Base-by-base conservation (phyloP, 257 asterid genomes). In the Nicotiana otophora region DNA sequence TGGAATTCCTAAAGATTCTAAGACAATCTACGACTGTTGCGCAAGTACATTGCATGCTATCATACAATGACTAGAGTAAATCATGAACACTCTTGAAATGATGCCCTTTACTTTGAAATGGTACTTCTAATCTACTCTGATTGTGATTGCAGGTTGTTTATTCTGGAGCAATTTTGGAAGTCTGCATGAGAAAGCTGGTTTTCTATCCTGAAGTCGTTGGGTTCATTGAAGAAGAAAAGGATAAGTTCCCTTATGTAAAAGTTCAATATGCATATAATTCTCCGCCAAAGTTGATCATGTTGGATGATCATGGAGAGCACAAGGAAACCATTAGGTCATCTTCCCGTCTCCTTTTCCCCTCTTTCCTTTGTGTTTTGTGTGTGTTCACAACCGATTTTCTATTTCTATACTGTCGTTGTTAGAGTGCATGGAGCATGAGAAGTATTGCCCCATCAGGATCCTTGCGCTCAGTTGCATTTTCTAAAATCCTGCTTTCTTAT, bases 101-200 rank as follows among this genome's bases (percentile, higher is more conserved):
- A 74, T 23, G 63, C 63, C 26, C 26, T 26, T 26, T 46, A 20
- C n/a, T 48, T 74, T 51, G 9, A 51, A 48, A 26, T 74, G 42
- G 26, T 1, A 23, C 61, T 23, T 72, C 60, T 16, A 7, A 46
- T 63, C 7, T 65, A 78, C 57, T 79, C 85, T 58, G 42, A 26
- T 77, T 69, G 61, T 51, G 68, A 54, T 48, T 86, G 82, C 91
- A 93, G 98, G 88, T 94, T 82, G 74, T 88, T 39, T 95, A 95
- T 85, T 88, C 97, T 78, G 97, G 98, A 42, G 97, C 96, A 30
- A 87, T 90, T 77, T 80, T 95, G 81, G 97, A 94, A 91, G 99
- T 92, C 78, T 95, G 99, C 94, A 95, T 94, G 99, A 91, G 99
- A 90, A 95, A 94, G 83, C 89, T 95, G 83, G 99, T 94, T 48